A percentile compares a stretch with the other conserved stretches of the same genome.
phyloP scores from a whole-genome alignment of 805 yeast genomes.

The Wickerhamomyces chaumierensis region DNA sequence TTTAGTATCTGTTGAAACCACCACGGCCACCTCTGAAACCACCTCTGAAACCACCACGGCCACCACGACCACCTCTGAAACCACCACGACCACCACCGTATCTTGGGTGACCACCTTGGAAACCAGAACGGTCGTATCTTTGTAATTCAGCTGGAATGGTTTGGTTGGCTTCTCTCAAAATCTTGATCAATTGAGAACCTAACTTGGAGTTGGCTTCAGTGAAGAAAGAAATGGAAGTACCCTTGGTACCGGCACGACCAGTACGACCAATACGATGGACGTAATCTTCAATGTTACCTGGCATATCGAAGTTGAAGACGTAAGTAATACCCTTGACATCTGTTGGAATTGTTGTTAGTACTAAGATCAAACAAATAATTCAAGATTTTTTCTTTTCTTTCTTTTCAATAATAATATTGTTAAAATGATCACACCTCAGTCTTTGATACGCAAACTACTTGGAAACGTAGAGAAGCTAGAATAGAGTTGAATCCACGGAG shows the following conservation, averaged over 20 bases:
- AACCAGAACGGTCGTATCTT: constrained; percentile 65
- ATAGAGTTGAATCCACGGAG: neutral
- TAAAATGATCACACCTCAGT: too few relatives aligned
- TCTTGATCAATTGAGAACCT: constrained; percentile 83
- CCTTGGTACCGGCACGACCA: constrained; percentile 96
- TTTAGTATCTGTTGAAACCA: constrained; percentile 8
- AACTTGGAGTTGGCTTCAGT: constrained; percentile 78
- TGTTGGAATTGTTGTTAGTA: constrained; percentile 27
- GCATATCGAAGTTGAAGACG: constrained; percentile 95
- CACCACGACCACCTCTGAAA: constrained; percentile 25
- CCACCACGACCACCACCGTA: constrained; percentile 28
- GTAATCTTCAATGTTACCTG: constrained; percentile 95
- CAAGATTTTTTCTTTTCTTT: too few relatives aligned
- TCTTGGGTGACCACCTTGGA: constrained; percentile 47
- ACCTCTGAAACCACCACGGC: constrained; percentile 20
- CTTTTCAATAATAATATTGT: too few relatives aligned
- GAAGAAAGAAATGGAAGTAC: constrained; percentile 93
- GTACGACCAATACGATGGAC: constrained; percentile 95
- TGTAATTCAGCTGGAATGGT: constrained; percentile 69
- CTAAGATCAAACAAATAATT: too few relatives aligned
- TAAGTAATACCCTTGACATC: constrained; percentile 96
- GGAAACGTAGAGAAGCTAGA: neutral
- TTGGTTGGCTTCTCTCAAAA: constrained; percentile 93
- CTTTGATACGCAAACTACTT: too few relatives aligned
- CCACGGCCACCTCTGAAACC: constrained; percentile 13